These are phyloP conservation scores for Ganoderma lucidum DNA, from an alignment of 1,284 basidiomycete genomes.

Conservation along the genomic window DNA sequence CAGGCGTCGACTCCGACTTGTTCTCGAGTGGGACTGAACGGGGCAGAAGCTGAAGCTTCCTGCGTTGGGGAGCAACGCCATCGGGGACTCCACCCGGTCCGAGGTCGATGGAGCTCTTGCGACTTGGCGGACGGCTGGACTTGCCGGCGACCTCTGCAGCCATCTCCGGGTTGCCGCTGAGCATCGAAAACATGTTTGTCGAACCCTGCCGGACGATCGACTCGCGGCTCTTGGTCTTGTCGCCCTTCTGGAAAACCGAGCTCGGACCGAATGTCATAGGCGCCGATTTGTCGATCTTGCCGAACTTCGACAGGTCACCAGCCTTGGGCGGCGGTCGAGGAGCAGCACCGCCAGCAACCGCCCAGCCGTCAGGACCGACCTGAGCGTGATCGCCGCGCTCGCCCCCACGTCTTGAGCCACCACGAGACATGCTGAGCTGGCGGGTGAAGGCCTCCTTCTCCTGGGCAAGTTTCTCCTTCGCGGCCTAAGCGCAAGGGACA, in stretches of 20 bases:
- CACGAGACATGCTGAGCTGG: conserved; percentile 68
- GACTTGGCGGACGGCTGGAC: conserved; percentile 55
- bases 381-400: conserved; percentile 66
- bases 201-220: conserved; percentile 83
- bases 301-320: conserved; percentile 88
- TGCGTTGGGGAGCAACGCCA: conserved; percentile 62
- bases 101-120: conserved; percentile 60
- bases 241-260: conserved; percentile 75
- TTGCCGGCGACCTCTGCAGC: conserved; percentile 61
- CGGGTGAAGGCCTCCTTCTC: conserved; percentile 70
- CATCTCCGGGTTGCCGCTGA: conserved; percentile 66
- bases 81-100: conserved; percentile 45
- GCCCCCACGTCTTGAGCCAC: conserved; percentile 90
- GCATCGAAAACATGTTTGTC: conserved; percentile 90
- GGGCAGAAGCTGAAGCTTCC: conserved; percentile 74
- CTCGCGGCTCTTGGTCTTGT: conserved; percentile 62
- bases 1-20: conserved; percentile 55
- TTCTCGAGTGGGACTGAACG: conserved; percentile 59
- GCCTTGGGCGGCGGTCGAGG: conserved; percentile 78
- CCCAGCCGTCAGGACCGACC: conserved; percentile 85
- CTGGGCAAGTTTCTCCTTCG: conserved; percentile 71
- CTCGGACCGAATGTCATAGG: conserved; percentile 80
- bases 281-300: conserved; percentile 78
- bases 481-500: conserved; percentile 50
- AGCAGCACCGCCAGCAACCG: conserved; percentile 71